Evolutionary conservation across 805 yeast genomes (phyloP).

Genomic region (Cyberlindnera misumaiensis): DNA sequence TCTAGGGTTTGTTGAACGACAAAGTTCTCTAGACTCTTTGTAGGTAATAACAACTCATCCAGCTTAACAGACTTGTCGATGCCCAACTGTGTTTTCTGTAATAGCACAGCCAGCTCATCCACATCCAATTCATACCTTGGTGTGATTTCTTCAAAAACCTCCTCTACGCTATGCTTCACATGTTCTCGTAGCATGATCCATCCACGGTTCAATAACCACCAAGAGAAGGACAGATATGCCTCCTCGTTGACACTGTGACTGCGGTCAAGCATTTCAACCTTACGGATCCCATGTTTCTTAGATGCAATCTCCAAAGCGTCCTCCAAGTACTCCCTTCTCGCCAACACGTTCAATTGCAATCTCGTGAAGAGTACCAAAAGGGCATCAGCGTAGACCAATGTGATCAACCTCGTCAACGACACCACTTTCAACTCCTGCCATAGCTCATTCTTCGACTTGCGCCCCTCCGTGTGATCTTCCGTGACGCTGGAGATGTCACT

Average conservation of each 20-base stretch:
- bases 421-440: conserved; percentile 80
- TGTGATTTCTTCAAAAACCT: conserved; percentile 53
- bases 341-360: conserved; percentile 80
- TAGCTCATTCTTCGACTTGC: conserved; percentile 53
- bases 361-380: conserved; percentile 72
- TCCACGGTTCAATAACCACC: conserved; percentile 93
- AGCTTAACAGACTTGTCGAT: conserved; percentile 37
- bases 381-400: conserved; percentile 62
- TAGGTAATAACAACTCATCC: conserved; percentile 41
- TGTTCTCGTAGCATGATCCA: conserved; percentile 53
- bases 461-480: conserved; percentile 22
- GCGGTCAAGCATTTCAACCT: conserved; percentile 15
- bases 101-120: conserved; percentile 46
- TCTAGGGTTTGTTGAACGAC: conserved; percentile 50
- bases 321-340: conserved; percentile 78
- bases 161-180: conserved; percentile 50
- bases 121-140: conserved; percentile 68
- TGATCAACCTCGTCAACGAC: conserved; percentile 65
- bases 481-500: conserved; percentile 11
- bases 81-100: conserved; percentile 33
- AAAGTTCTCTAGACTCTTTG: conserved; percentile 43
- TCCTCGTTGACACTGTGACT: conserved; percentile 46
- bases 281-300: conserved; percentile 26
- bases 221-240: conserved; percentile 76
- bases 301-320: conserved; percentile 70